Percentiles rank a stretch among this genome's conserved stretches.
These are phyloP conservation scores for Fonsecaea monophora DNA, from an alignment of 2,329 filamentous ascomycete species.

Conservation along the genomic window DNA sequence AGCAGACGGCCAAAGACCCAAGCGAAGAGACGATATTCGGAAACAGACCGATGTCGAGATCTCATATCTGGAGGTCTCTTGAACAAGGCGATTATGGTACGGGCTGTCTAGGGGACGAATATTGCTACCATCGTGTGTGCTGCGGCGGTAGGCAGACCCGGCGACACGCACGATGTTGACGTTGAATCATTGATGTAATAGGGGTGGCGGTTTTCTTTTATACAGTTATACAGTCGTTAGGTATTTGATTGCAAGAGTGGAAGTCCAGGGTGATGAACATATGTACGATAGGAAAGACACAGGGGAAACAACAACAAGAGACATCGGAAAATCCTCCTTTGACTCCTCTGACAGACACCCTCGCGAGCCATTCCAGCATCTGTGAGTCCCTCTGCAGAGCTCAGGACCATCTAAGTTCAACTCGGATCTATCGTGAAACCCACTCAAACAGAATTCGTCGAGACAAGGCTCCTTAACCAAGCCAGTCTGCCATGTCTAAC, in stretches of 20 bases:
- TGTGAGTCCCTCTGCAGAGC: too few species aligned
- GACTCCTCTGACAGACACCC: not conserved
- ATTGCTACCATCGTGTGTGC: not conserved
- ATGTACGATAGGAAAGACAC: not conserved
- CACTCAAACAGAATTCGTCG: too few species aligned
- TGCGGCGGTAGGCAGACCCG: not conserved
- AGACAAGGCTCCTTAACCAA: too few species aligned
- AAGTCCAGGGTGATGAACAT: not conserved
- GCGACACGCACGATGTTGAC: not conserved
- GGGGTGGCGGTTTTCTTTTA: not conserved
- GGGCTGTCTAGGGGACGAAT: not conserved
- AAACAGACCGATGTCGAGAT: slow-evolving; percentile 19
- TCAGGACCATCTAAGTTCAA: too few species aligned
- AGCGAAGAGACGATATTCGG: slow-evolving; percentile 8
- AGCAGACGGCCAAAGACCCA: not conserved
- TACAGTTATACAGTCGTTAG: not conserved
- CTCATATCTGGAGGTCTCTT: not conserved
- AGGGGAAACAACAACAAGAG: not conserved
- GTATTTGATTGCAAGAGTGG: not conserved
- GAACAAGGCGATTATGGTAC: not conserved
- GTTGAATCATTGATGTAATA: not conserved
- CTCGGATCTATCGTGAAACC: too few species aligned
- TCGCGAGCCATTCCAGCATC: too few species aligned
- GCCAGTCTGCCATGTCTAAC: too few species aligned
- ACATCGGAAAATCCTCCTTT: not conserved